A percentile compares a stretch with the other conserved stretches of the same genome.
phyloP scores from a whole-genome alignment of 257 asterid species.

The Plantago ovata region DNA sequence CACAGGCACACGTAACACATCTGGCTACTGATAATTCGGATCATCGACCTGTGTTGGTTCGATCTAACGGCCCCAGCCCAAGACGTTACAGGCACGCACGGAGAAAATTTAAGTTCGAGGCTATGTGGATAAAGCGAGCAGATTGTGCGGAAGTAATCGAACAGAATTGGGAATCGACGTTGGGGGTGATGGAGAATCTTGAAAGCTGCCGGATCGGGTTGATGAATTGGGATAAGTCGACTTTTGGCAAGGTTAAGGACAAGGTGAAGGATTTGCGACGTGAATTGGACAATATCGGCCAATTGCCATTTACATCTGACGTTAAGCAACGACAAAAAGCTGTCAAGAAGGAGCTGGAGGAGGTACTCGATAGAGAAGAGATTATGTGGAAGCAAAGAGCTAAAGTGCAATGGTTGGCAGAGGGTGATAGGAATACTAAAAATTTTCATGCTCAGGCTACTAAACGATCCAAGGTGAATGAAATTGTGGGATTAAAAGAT shows the following conservation, averaged over 20 bases:
- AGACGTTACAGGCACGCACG: background rate
- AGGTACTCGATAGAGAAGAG: background rate
- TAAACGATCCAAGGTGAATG: background rate
- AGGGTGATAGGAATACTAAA: background rate
- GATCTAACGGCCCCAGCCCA: no score
- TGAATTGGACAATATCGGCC: background rate
- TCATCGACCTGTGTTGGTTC: no score
- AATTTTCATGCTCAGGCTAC: background rate
- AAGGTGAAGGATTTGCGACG: background rate
- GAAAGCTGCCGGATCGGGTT: no score
- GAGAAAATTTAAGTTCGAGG: background rate
- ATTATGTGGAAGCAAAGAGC: background rate
- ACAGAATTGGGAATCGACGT: no score
- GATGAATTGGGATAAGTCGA: background rate
- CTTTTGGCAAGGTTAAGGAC: background rate
- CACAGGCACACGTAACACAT: no score
- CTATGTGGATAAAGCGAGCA: no score
- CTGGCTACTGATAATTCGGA: no score
- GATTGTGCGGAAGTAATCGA: no score
- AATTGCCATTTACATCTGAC: background rate
- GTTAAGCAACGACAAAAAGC: no score
- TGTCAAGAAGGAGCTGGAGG: background rate
- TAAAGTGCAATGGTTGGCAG: background rate
- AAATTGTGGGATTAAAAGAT: background rate
- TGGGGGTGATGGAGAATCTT: no score